These are phyloP conservation scores for Guadua angustifolia DNA, from an alignment of 176 grass and related monocot species.

Conservation along the genomic window DNA sequence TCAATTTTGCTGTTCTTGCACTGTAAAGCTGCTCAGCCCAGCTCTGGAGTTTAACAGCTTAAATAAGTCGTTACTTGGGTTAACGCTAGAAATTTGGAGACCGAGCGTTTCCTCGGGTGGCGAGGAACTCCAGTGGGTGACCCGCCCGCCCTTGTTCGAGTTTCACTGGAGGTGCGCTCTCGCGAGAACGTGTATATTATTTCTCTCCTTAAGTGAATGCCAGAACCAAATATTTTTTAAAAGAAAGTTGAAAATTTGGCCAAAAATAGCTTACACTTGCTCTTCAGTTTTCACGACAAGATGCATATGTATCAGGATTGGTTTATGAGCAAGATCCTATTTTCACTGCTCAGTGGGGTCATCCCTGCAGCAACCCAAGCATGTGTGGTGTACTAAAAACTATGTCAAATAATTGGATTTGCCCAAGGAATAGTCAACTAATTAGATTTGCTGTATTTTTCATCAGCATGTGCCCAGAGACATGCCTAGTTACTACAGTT, in stretches of 20 bases:
- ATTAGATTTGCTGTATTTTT: constrained; percentile 3
- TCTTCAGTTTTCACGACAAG: not conserved
- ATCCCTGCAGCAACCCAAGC: constrained; percentile 13
- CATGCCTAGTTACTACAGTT: not conserved
- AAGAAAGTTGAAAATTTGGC: not conserved
- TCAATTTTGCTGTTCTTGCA: not conserved
- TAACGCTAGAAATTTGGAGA: not conserved
- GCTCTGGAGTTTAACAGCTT: not conserved
- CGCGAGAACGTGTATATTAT: too few species aligned
- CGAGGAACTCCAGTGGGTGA: too few species aligned
- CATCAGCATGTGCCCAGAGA: constrained; percentile 4
- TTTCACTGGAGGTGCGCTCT: too few species aligned
- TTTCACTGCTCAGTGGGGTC: constrained; percentile 37
- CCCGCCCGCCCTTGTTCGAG: too few species aligned
- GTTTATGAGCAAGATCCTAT: constrained; percentile 11
- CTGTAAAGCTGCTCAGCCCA: not conserved
- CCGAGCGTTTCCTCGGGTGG: too few species aligned
- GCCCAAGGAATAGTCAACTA: not conserved
- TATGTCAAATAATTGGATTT: not conserved
- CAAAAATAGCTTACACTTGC: not conserved
- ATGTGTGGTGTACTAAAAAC: not conserved
- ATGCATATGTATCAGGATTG: not conserved
- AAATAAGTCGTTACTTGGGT: not conserved
- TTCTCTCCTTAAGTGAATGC: too few species aligned
- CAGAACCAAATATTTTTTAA: too few species aligned